Base-by-base conservation (phyloP, 352 stramenopile genomes). In the Chrysophaeum taylorii region DNA sequence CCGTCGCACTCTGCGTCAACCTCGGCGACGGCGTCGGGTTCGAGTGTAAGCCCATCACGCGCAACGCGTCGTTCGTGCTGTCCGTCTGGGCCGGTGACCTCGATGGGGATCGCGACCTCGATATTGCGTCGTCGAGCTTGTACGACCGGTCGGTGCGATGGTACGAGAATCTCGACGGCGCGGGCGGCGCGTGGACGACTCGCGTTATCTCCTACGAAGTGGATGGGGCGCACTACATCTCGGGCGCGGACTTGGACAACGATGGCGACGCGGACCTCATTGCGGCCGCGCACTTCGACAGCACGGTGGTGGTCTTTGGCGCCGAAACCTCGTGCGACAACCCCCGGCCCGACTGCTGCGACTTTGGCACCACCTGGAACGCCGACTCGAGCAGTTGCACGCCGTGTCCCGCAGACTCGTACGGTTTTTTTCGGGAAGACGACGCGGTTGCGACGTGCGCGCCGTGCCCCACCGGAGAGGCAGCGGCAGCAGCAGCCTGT, bases 161-260 rank as follows among this genome's bases (percentile, higher is more conserved):
- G 74, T 78, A 78, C 53, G 71, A 78, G 67, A 78, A 78, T 37
- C 7, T 75, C 14, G 74, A 78, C 37, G 74, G 74, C 31, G 12
- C 71, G 36, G 74, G 69, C 12, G 63, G 73, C 29, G 21, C 31
- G 37, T 76, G 62, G 52, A 16, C 27, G 4, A 69, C 69, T 43
- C 68, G 71, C 27, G 69, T 64, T 5, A 69, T 76, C 38, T 64
- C 70, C 37, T 38, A 57, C n/a, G 68, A 39, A 15, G 21, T 42
- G 2, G 18, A 48, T 21, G 72, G 72, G 5, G 18, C 48, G 21
- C 54, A 73, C 25, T 70, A 73, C 50, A 68, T 76, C 21, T 66
- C n/a, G 29, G 38, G 70, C 66, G 72, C 39, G 35, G 72, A 76
- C 57, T 48, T 76, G 43, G 72, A 76, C 43, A 63, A 64, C 12